Evolutionary conservation across 192 early-diverging fungal genomes (phyloP).

Genomic region (Kappamyces sp.): DNA sequence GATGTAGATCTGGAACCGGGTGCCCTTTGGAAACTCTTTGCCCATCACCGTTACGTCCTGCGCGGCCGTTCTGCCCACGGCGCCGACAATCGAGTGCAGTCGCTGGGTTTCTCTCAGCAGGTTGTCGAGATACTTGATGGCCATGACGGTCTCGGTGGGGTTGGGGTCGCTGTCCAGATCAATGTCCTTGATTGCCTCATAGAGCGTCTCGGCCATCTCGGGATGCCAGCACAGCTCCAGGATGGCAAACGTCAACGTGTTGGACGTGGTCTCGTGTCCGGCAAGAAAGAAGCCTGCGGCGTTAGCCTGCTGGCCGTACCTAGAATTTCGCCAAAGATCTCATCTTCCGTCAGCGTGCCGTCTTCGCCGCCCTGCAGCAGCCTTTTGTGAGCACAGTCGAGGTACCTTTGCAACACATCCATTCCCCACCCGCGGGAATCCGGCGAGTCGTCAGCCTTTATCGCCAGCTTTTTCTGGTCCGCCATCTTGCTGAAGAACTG

Average conservation of each 20-base stretch:
- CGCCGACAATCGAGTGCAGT: slow-evolving; percentile 27
- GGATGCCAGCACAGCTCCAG: slow-evolving; percentile 4
- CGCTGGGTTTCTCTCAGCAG: slow-evolving; percentile 38
- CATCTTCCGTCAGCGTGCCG: slow-evolving; percentile 13
- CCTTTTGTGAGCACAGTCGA: too few species aligned
- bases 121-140: slow-evolving; percentile 29
- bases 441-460: too few species aligned
- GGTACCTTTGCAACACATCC: too few species aligned
- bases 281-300: slow-evolving; percentile 22
- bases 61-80: slow-evolving; percentile 12
- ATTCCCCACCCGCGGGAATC: slow-evolving; percentile 6
- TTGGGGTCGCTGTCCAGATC: slow-evolving; percentile 1
- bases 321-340: slow-evolving; percentile 14
- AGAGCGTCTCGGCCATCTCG: slow-evolving; percentile 6
- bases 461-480: background rate
- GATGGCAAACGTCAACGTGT: slow-evolving; percentile 5
- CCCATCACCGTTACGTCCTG: slow-evolving; percentile 24
- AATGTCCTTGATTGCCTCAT: background rate
- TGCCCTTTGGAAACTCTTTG: slow-evolving; percentile 23
- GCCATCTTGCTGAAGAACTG: background rate
- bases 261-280: slow-evolving; percentile 19
- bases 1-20: slow-evolving; percentile 23
- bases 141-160: slow-evolving; percentile 2
- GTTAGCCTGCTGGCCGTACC: too few species aligned
- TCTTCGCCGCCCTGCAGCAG: background rate